Conservation (phyloP, 495 filamentous ascomycete species). For the Aeminium ludgeri region DNA sequence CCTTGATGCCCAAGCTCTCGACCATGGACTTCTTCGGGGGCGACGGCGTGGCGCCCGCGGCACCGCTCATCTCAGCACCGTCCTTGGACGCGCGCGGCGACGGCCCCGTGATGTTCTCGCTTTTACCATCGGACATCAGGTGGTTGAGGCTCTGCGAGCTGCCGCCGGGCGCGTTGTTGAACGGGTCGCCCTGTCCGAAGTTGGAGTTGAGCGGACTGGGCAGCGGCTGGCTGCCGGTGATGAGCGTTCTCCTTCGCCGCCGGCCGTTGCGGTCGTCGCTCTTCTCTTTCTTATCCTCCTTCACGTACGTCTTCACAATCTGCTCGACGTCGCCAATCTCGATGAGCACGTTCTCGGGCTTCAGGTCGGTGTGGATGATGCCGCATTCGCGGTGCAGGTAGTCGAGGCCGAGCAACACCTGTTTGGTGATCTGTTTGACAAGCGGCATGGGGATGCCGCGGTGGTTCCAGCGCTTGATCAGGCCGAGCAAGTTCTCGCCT, state of each 20-base stretch:
- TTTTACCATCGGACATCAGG: constrained; percentile 53
- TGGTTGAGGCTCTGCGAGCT: constrained; percentile 62
- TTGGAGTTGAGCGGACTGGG: constrained; percentile 86
- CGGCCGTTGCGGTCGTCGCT: constrained; percentile 92
- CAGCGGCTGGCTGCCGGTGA: constrained; percentile 91
- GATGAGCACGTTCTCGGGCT: constrained; percentile 95
- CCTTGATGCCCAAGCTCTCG: constrained; percentile 39
- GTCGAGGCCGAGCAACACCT: constrained; percentile 86
- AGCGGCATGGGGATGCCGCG: constrained; percentile 88
- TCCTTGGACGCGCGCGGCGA: constrained; percentile 16
- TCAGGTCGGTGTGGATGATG: constrained; percentile 96
- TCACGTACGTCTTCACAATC: constrained; percentile 90
- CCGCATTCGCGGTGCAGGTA: constrained; percentile 96
- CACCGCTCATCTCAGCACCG: constrained; percentile 32
- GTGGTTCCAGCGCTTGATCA: constrained; percentile 98
- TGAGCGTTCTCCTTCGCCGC: constrained; percentile 74
- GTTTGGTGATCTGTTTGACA: constrained; percentile 97
- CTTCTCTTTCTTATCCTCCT: constrained; percentile 63
- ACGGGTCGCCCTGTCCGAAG: constrained; percentile 59
- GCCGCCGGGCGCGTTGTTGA: constrained; percentile 44
- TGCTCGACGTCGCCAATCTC: constrained; percentile 97
- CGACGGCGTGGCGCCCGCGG: constrained; percentile 20
- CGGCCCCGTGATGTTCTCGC: constrained; percentile 21
- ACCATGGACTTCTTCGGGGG: constrained; percentile 33
- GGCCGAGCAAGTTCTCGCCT: constrained; percentile 82